A percentile compares a stretch with the other conserved stretches of the same genome.
Evolutionary conservation across 352 stramenopile genomes (phyloP).

Genomic region (Pythium scleroteichum): DNA sequence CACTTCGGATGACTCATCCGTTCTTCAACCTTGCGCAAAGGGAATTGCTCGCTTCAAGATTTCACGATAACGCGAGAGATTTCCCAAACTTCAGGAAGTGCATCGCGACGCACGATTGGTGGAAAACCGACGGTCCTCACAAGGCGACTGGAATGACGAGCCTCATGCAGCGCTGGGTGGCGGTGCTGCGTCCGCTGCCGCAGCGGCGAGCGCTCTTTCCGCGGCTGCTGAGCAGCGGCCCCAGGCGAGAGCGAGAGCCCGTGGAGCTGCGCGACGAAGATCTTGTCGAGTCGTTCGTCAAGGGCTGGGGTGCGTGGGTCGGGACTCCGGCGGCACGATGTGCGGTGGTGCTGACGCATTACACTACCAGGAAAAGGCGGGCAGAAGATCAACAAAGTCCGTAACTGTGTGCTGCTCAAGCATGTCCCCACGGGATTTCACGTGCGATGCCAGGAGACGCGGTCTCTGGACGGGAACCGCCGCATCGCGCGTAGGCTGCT

Average conservation of each 20-base stretch:
- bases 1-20: too few relatives aligned
- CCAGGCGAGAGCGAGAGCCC: slow-evolving; percentile 15
- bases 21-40: too few relatives aligned
- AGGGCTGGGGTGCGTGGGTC: slow-evolving; percentile 65
- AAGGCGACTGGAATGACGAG: too few relatives aligned
- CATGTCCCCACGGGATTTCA: slow-evolving; percentile 78
- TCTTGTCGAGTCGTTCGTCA: slow-evolving; percentile 80
- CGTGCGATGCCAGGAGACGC: slow-evolving; percentile 80
- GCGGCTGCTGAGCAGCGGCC: too few relatives aligned
- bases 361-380: slow-evolving; percentile 63
- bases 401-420: slow-evolving; percentile 87
- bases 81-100: too few relatives aligned
- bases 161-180: too few relatives aligned
- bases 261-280: slow-evolving; percentile 64
- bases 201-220: not conserved
- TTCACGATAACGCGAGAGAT: too few relatives aligned
- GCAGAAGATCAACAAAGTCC: slow-evolving; percentile 93
- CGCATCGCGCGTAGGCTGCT: slow-evolving; percentile 71
- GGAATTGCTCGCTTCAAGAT: too few relatives aligned
- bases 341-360: not conserved
- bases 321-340: not conserved
- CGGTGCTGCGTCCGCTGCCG: too few relatives aligned
- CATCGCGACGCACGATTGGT: too few relatives aligned
- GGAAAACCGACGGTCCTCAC: too few relatives aligned
- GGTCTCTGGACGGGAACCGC: slow-evolving; percentile 78